Evolutionary conservation across 2,329 filamentous ascomycete species (phyloP).

Genomic region (Chaetomiaceae sp.): DNA sequence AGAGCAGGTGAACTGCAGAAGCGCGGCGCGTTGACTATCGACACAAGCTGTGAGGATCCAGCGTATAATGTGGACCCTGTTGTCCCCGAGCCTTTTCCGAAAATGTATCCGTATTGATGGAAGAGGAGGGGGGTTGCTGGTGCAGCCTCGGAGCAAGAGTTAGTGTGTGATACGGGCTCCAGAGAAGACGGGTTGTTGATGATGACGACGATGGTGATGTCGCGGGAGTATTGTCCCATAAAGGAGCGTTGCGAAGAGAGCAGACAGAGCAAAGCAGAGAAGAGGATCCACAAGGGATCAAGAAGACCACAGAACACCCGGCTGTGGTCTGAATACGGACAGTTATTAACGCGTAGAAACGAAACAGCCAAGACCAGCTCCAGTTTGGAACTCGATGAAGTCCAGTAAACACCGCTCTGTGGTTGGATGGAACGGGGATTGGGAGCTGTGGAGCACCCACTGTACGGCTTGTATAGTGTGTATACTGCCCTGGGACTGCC

Average conservation of each 20-base stretch:
- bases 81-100: constrained; percentile 5
- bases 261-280: not conserved
- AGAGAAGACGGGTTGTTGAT: constrained; percentile 7
- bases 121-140: constrained; percentile 2
- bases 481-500: constrained; percentile 2
- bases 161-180: constrained; percentile 12
- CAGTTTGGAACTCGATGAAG: not conserved
- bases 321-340: not conserved
- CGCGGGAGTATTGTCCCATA: not conserved
- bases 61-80: constrained; percentile 3
- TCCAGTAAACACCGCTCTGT: constrained; percentile 1
- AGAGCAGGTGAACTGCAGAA: constrained; percentile 1
- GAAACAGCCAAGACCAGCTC: not conserved
- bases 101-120: no score
- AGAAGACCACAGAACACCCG: not conserved
- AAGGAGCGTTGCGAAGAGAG: not conserved
- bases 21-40: constrained; percentile 9
- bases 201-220: constrained; percentile 7
- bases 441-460: constrained; percentile 8
- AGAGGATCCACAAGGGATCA: no score
- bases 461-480: constrained; percentile 5
- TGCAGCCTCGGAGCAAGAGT: constrained; percentile 7
- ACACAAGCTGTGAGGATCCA: constrained; percentile 8
- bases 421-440: constrained; percentile 7
- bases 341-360: not conserved